phyloP scores from a whole-genome alignment of 257 asterid species.

The Echium plantagineum region DNA sequence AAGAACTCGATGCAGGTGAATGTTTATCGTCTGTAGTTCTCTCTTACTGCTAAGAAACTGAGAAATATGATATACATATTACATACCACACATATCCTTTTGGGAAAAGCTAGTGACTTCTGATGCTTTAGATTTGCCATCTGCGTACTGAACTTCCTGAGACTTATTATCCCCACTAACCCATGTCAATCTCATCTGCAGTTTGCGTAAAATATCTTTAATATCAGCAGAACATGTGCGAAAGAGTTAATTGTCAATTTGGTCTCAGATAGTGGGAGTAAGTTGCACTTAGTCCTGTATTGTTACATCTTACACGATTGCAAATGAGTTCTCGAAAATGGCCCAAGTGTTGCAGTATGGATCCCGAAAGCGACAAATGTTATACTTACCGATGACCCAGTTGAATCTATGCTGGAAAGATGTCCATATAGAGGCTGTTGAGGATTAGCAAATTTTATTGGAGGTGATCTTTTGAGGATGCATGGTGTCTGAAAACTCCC shows the following conservation, averaged over 20 bases:
- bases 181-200: conserved; percentile 76
- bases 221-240: too few relatives aligned
- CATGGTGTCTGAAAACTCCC: conserved; percentile 67
- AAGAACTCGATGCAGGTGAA: too few relatives aligned
- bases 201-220: too few relatives aligned
- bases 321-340: too few relatives aligned
- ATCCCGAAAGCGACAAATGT: too few relatives aligned
- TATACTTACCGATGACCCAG: conserved; percentile 47
- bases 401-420: conserved; percentile 48
- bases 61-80: conserved; percentile 13
- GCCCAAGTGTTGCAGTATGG: too few relatives aligned
- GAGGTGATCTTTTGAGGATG: conserved; percentile 28
- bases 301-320: too few relatives aligned
- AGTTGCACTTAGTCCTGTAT: too few relatives aligned
- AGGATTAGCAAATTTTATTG: conserved; percentile 46
- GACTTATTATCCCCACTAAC: conserved; percentile 59
- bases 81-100: conserved; percentile 57
- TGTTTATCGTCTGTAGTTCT: too few relatives aligned
- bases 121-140: conserved; percentile 30
- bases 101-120: conserved; percentile 57
- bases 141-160: conserved; percentile 53
- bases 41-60: too few relatives aligned
- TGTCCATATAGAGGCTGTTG: conserved; percentile 60
- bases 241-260: too few relatives aligned
- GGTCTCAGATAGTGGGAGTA: too few relatives aligned